phyloP scores from a whole-genome alignment of 257 asterid genomes.

The Solanum chaucha region DNA sequence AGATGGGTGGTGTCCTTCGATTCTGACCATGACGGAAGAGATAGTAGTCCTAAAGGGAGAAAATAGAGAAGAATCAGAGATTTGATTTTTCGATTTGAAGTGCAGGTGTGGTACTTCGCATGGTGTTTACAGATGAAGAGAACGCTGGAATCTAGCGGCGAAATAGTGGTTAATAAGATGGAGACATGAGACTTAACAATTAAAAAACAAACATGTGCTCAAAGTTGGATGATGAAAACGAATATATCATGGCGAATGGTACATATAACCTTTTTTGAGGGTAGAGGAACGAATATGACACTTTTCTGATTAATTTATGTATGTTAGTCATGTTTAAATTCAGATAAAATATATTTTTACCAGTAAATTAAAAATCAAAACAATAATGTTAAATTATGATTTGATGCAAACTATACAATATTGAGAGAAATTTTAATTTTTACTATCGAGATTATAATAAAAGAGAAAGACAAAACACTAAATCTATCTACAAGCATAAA shows the following conservation, averaged over 20 bases:
- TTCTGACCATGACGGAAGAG: too few species aligned
- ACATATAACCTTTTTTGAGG: not conserved
- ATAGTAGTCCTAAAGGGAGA: too few species aligned
- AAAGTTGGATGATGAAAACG: not conserved
- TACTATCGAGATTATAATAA: not conserved
- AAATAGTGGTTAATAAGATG: not conserved
- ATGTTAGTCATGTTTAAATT: not conserved
- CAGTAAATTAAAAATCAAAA: too few species aligned
- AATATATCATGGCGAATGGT: not conserved
- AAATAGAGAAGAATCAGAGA: too few species aligned
- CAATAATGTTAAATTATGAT: too few species aligned
- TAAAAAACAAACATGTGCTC: not conserved
- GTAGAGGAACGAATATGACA: not conserved
- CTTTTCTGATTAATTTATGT: not conserved
- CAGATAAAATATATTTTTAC: not conserved
- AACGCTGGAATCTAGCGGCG: too few species aligned
- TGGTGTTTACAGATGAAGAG: too few species aligned
- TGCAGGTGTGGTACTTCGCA: too few species aligned
- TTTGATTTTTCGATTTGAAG: too few species aligned
- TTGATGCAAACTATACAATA: not conserved
- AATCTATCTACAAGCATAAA: not conserved
- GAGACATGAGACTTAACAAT: not conserved
- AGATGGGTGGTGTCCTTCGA: too few species aligned
- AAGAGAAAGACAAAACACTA: not conserved
- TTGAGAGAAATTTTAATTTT: not conserved